Base-by-base conservation (phyloP, 2,329 filamentous ascomycete genomes). In the Sporothrix inflata region DNA sequence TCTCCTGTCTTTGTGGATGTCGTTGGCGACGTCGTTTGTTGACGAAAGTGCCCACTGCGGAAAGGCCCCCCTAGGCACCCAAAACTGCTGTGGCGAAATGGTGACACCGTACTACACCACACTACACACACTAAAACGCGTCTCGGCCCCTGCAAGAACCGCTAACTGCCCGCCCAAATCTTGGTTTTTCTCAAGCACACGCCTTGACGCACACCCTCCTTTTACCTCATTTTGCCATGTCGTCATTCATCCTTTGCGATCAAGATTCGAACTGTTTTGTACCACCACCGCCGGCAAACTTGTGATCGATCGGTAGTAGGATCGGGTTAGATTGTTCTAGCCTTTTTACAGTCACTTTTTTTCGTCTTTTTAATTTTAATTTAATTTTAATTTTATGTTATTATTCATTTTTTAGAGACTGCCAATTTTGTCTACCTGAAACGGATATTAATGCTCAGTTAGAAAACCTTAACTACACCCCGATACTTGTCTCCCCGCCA, bases 201-300 rank as follows among this genome's bases (percentile, higher is more conserved):
- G 42, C 14, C 2, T 27, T 40, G n/a, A 24, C 4, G 34, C 47
- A 24, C 49, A 34, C 60, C 21, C n/a, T 21, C 60, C 24, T 9
- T 49, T 40, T 66, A 65, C 60, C 6, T 27, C 16, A 2, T 21
- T 21, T 42, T 14, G 1, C 47, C 30, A 69, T 69, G 66, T 69
- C 66, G 66, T 69, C 66, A 69, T 69, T 14, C 66, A 57, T 69
- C 34, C 30, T 21, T 30, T 21, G 19, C 27, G 47, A 55, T 69
- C 47, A 69, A 40, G 34, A 42, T 69, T 55, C 8, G 16, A 19
- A 9, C 34, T 24, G 4, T 5, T 40, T 24, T 40, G 65, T 68
- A 24, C 45, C 1, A 68, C 66, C 30, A 38, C 19, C 4, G 45
- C 42, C 45, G 49, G 7, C 24, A 30, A 16, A 34, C n/a, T 34